Conservation (phyloP, 169 alveolate species). For the Plasmodium chabaudi region DNA sequence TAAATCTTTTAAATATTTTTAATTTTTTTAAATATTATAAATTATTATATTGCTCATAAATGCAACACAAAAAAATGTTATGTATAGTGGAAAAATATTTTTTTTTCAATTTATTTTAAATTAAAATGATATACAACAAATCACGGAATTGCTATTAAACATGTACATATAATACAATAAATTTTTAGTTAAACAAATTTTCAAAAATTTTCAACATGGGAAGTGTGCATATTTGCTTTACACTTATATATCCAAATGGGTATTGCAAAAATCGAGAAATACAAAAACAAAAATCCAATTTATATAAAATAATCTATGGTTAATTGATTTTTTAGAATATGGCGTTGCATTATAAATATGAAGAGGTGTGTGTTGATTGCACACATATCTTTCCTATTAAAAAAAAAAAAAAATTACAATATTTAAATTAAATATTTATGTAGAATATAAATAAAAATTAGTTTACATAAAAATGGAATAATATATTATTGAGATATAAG, state of each 20-base stretch:
- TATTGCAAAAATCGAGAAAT: constrained; percentile 78
- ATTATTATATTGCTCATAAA: neutral
- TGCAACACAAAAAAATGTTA: no score
- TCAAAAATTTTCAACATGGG: constrained; percentile 44
- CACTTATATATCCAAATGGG: constrained; percentile 76
- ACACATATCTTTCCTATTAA: constrained; percentile 23
- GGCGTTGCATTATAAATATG: constrained; percentile 80
- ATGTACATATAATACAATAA: no score
- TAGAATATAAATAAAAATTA: no score
- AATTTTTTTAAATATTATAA: constrained; percentile 12
- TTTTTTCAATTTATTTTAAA: no score
- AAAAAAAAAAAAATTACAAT: constrained; percentile 1
- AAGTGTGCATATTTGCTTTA: neutral
- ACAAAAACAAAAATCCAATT: constrained; percentile 82
- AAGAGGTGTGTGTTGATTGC: constrained; percentile 64
- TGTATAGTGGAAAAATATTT: no score
- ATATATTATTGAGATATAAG: no score
- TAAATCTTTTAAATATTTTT: constrained; percentile 68
- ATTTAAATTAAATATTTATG: no score
- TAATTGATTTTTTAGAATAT: constrained; percentile 83
- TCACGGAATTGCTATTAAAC: no score
- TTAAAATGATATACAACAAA: no score
- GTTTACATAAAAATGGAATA: no score
- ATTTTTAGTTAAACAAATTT: constrained; percentile 55
- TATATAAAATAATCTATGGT: constrained; percentile 84